These are phyloP conservation scores for Termitomyces sp. DNA, from an alignment of 768 basidiomycete species.

Conservation along the genomic window DNA sequence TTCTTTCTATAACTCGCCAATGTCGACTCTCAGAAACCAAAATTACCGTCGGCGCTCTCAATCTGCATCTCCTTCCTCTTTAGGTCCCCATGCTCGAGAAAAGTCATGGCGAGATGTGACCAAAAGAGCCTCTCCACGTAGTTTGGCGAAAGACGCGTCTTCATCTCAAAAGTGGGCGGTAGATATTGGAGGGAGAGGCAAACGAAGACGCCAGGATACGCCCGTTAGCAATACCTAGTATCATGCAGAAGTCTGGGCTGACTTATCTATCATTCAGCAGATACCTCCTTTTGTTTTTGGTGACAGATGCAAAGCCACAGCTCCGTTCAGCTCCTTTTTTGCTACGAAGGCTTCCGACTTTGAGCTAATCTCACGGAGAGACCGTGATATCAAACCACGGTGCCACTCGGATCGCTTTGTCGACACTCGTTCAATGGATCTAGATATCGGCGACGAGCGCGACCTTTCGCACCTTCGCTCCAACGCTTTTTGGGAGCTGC, in stretches of 20 bases:
- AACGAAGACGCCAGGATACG: conserved; percentile 43
- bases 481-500: conserved; percentile 61
- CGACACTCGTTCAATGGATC: conserved; percentile 9
- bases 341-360: conserved; percentile 48
- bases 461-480: conserved; percentile 44
- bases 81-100: conserved; percentile 27
- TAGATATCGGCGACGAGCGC: conserved; percentile 10
- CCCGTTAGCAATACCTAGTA: conserved; percentile 30
- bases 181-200: conserved; percentile 48
- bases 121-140: conserved; percentile 45
- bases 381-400: conserved; percentile 10
- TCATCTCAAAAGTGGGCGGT: conserved; percentile 44
- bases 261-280: conserved; percentile 12
- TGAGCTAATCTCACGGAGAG: conserved; percentile 29
- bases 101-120: conserved; percentile 34
- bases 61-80: conserved; percentile 38
- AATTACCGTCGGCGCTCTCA: conserved; percentile 48
- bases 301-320: conserved; percentile 11
- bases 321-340: conserved; percentile 24
- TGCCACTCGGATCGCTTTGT: conserved; percentile 12
- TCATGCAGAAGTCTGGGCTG: background rate
- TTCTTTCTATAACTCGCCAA: background rate
- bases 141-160: conserved; percentile 22
- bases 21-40: conserved; percentile 29
- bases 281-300: conserved; percentile 10